Percentiles rank a stretch among this genome's conserved stretches.
phyloP scores from a whole-genome alignment of 75 land plant species.

The Pinus albicaulis region DNA sequence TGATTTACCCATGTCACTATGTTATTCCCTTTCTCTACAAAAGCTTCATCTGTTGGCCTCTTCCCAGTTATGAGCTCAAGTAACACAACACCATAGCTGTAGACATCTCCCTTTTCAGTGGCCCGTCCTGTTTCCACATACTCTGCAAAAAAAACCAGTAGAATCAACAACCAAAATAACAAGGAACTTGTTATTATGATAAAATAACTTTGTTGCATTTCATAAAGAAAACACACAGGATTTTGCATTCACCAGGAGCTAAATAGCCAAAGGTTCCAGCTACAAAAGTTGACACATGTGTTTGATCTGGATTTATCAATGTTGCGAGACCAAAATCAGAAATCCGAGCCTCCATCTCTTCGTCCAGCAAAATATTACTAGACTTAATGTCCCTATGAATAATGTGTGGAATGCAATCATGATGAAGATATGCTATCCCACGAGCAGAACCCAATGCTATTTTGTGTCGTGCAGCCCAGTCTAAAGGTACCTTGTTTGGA shows the following conservation, averaged over 20 bases:
- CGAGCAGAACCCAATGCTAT: slow-evolving; percentile 84
- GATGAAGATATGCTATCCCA: slow-evolving; percentile 82
- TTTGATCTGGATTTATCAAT: slow-evolving; percentile 62
- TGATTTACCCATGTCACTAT: slow-evolving; percentile 74
- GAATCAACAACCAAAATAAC: not conserved
- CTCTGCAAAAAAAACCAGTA: slow-evolving; percentile 35
- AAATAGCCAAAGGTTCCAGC: slow-evolving; percentile 93
- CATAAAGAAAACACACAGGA: not conserved
- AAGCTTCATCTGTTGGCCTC: slow-evolving; percentile 73
- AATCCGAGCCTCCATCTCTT: slow-evolving; percentile 76
- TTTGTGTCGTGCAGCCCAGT: slow-evolving; percentile 71
- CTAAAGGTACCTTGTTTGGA: slow-evolving; percentile 24
- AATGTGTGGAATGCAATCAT: slow-evolving; percentile 84
- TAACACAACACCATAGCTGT: slow-evolving; percentile 83
- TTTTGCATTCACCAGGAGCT: slow-evolving; percentile 61
- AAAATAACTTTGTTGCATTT: not conserved
- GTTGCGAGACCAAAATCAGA: slow-evolving; percentile 91
- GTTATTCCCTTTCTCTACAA: slow-evolving; percentile 63
- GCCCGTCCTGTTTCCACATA: slow-evolving; percentile 86
- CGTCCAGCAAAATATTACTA: slow-evolving; percentile 82
- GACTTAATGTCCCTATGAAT: slow-evolving; percentile 86
- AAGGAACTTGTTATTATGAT: not conserved
- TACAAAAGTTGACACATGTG: slow-evolving; percentile 84
- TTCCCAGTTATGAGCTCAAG: slow-evolving; percentile 87
- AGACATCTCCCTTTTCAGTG: slow-evolving; percentile 85